phyloP scores from a whole-genome alignment of 2,329 filamentous ascomycete species.

The Zalaria obscura region DNA sequence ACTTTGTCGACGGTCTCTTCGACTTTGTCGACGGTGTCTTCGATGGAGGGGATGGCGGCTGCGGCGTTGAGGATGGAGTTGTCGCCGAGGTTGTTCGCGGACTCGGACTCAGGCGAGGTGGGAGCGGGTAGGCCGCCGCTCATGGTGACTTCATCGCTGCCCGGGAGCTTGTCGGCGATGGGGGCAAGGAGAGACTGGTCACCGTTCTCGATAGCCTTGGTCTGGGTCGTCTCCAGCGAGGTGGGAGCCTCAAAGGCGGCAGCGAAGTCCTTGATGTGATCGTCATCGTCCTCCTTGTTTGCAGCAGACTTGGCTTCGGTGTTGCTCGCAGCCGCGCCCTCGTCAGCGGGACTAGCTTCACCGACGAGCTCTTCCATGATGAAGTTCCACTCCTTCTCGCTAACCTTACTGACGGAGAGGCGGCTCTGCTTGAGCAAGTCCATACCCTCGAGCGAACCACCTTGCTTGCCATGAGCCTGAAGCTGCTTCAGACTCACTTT shows the following conservation, averaged over 20 bases:
- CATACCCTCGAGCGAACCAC: slow-evolving; percentile 44
- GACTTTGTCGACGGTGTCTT: slow-evolving; percentile 1
- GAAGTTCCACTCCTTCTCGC: slow-evolving; percentile 49
- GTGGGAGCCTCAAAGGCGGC: slow-evolving; percentile 4
- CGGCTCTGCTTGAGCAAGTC: slow-evolving; percentile 73
- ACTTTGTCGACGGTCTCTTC: not conserved
- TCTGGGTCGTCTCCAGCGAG: not conserved
- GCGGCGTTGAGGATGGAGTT: too few species aligned
- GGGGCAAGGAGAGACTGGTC: not conserved
- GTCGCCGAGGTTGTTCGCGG: too few species aligned
- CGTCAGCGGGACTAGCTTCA: slow-evolving; percentile 7
- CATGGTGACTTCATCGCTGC: too few species aligned
- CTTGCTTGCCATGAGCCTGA: slow-evolving; percentile 41
- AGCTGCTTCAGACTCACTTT: slow-evolving; percentile 60
- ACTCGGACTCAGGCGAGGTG: too few species aligned
- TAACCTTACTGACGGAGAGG: slow-evolving; percentile 64
- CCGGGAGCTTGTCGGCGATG: not conserved
- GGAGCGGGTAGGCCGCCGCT: too few species aligned
- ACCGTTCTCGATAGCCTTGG: not conserved
- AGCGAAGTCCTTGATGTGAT: slow-evolving; percentile 4
- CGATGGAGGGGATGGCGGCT: too few species aligned
- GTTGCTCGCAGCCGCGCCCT: not conserved
- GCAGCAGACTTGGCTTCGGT: not conserved
- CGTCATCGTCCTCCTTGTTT: not conserved
- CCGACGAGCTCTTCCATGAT: slow-evolving; percentile 30